Conservation (phyloP, 768 basidiomycete genomes). For the Tylopilus rubrobrunneus region DNA sequence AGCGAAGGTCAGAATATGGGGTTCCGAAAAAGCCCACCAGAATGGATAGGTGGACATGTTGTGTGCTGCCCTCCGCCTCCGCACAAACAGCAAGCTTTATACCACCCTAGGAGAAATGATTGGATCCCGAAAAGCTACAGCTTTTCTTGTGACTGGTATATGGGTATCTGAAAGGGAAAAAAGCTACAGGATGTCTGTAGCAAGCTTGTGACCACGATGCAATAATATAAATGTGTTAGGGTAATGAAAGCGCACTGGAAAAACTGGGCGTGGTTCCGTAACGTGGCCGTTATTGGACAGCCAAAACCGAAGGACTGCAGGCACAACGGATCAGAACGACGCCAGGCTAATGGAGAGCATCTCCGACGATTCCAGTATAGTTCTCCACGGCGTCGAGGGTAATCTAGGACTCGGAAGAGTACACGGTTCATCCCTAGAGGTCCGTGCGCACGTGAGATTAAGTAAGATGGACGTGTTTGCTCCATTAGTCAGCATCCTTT, state of each 20-base stretch:
- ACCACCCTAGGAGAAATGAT: neutral
- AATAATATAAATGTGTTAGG: neutral
- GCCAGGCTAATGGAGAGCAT: conserved; percentile 3
- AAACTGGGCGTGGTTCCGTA: conserved; percentile 8
- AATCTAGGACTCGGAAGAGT: neutral
- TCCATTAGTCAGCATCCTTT: conserved; percentile 24
- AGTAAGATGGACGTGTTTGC: conserved; percentile 4
- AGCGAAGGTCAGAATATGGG: neutral
- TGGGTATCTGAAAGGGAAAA: conserved; percentile 9
- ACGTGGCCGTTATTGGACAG: neutral
- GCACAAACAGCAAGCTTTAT: conserved; percentile 18
- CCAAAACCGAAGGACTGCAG: neutral
- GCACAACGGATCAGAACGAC: conserved; percentile 7
- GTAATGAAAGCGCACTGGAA: conserved; percentile 3
- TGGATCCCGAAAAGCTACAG: conserved; percentile 7
- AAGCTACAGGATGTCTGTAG: conserved; percentile 16
- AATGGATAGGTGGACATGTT: conserved; percentile 30
- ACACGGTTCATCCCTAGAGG: conserved; percentile 6
- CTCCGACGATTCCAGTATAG: neutral
- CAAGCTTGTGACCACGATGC: conserved; percentile 4
- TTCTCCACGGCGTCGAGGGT: neutral
- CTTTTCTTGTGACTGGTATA: conserved; percentile 5
- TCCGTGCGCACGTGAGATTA: conserved; percentile 29
- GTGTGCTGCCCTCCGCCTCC: conserved; percentile 2
- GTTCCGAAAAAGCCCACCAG: conserved; percentile 22